Conservation (phyloP, 768 basidiomycete genomes). For the Leccinum variicolor region DNA sequence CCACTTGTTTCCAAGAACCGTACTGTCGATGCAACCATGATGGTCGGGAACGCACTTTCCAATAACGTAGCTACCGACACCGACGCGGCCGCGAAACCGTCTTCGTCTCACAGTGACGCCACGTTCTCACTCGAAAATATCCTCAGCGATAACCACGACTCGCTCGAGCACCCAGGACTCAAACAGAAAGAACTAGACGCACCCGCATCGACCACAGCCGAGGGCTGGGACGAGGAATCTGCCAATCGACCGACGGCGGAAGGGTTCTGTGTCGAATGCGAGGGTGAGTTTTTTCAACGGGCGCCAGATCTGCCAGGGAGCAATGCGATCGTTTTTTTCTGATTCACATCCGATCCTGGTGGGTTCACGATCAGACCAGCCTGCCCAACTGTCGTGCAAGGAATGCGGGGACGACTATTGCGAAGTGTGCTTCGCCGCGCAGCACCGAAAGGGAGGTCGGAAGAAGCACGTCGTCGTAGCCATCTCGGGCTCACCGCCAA, state of each 20-base stretch:
- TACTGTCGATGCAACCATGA: constrained; percentile 14
- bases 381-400: constrained; percentile 71
- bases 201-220: constrained; percentile 33
- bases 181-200: constrained; percentile 32
- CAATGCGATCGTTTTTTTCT: not conserved
- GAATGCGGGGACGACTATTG: constrained; percentile 73
- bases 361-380: constrained; percentile 59
- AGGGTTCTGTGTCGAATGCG: constrained; percentile 81
- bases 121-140: constrained; percentile 68
- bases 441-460: constrained; percentile 78
- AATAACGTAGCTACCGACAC: constrained; percentile 11
- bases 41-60: constrained; percentile 21
- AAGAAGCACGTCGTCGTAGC: constrained; percentile 58
- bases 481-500: constrained; percentile 28
- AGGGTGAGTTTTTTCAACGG: constrained; percentile 52
- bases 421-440: constrained; percentile 82
- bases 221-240: constrained; percentile 70
- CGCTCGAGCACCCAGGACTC: constrained; percentile 50
- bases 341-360: not conserved
- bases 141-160: constrained; percentile 59
- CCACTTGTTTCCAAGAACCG: not conserved
- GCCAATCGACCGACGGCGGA: constrained; percentile 44
- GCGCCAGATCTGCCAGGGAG: not conserved
- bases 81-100: constrained; percentile 7
- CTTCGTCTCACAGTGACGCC: constrained; percentile 4